Percentiles rank a stretch among this genome's conserved stretches.
These are phyloP conservation scores for Linaria vulgaris DNA, from an alignment of 257 asterid genomes.

Conservation along the genomic window DNA sequence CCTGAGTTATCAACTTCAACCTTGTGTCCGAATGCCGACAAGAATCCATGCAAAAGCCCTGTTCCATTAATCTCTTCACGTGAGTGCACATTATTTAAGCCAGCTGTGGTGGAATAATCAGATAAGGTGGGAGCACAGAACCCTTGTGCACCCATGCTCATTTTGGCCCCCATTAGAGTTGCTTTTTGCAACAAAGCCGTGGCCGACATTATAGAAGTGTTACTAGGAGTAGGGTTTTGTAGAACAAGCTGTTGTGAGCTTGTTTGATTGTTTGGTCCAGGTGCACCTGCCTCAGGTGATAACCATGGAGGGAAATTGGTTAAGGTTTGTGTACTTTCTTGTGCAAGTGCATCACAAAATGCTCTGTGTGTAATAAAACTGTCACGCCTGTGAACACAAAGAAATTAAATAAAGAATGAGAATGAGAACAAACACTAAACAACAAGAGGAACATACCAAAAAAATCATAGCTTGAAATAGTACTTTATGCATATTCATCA, in stretches of 20 bases:
- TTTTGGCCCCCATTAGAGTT: slow-evolving; percentile 64
- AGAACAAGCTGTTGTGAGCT: no score
- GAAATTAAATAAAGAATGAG: no score
- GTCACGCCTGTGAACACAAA: slow-evolving; percentile 54
- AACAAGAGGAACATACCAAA: slow-evolving; percentile 39
- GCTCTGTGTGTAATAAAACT: slow-evolving; percentile 84
- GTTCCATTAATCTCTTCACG: slow-evolving; percentile 35
- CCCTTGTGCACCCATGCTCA: slow-evolving; percentile 51
- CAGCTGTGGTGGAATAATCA: slow-evolving; percentile 28
- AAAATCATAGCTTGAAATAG: slow-evolving; percentile 14
- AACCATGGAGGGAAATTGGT: slow-evolving; percentile 57
- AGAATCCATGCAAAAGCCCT: slow-evolving; percentile 42
- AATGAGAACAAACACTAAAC: slow-evolving; percentile 46
- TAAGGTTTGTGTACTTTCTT: slow-evolving; percentile 46
- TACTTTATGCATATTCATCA: slow-evolving; percentile 29
- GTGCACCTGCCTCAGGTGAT: slow-evolving; percentile 24
- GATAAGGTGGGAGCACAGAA: slow-evolving; percentile 43
- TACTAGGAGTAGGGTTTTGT: slow-evolving; percentile 30
- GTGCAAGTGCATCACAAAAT: slow-evolving; percentile 75
- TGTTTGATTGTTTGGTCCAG: slow-evolving; percentile 17
- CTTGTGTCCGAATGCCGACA: no score
- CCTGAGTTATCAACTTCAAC: slow-evolving; percentile 29
- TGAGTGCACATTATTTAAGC: slow-evolving; percentile 39
- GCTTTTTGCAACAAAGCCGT: slow-evolving; percentile 71
- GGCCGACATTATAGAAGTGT: slow-evolving; percentile 43